phyloP scores from a whole-genome alignment of 805 yeast genomes.

The Barnettozyma sp. region DNA sequence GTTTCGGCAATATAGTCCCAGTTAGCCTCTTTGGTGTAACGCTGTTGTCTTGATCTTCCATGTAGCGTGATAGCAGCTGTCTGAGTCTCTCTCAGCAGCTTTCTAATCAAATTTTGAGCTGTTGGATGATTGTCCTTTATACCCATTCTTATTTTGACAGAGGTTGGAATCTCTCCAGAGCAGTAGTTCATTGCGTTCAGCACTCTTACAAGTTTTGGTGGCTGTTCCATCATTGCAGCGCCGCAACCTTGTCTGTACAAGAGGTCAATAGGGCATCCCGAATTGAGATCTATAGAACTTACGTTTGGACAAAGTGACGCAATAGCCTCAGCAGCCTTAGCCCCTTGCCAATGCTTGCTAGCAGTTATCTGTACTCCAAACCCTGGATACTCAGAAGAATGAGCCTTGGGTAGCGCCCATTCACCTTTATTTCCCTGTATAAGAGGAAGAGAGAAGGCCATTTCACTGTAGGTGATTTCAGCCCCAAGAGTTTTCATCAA shows the following conservation, averaged over 20 bases:
- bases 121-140: slow-evolving; percentile 76
- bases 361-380: slow-evolving; percentile 94
- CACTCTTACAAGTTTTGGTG: slow-evolving; percentile 70
- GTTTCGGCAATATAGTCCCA: slow-evolving; percentile 84
- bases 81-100: slow-evolving; percentile 71
- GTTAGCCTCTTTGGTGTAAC: slow-evolving; percentile 86
- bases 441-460: slow-evolving; percentile 85
- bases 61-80: slow-evolving; percentile 90
- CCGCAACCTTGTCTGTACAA: slow-evolving; percentile 95
- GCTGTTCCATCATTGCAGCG: slow-evolving; percentile 84
- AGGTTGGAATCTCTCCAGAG: slow-evolving; percentile 85
- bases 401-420: slow-evolving; percentile 96
- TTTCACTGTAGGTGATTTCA: slow-evolving; percentile 89
- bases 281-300: slow-evolving; percentile 84
- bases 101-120: slow-evolving; percentile 70
- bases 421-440: slow-evolving; percentile 88
- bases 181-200: slow-evolving; percentile 83
- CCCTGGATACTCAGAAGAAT: slow-evolving; percentile 71
- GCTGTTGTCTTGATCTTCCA: slow-evolving; percentile 93
- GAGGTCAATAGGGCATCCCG: slow-evolving; percentile 97
- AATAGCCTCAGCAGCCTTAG: slow-evolving; percentile 83
- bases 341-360: slow-evolving; percentile 87
- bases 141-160: slow-evolving; percentile 91
- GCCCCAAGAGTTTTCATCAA: slow-evolving; percentile 88
- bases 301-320: slow-evolving; percentile 49